These are phyloP conservation scores for Hirschfeldia incana DNA, from an alignment of 345 rosid species.

Conservation along the genomic window DNA sequence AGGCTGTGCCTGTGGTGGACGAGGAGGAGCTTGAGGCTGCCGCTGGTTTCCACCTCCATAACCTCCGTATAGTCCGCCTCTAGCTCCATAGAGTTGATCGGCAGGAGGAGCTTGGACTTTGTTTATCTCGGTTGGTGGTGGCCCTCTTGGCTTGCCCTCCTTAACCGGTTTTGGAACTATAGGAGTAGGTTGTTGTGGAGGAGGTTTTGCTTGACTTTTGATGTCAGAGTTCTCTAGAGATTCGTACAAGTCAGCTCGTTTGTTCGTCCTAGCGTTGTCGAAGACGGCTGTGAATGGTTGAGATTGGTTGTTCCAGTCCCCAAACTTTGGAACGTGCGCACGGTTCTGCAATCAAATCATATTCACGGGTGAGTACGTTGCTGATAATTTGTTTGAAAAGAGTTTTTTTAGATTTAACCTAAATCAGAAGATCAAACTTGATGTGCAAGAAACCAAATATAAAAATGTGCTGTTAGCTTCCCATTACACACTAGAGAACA, in stretches of 20 bases:
- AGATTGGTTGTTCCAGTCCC: conserved; percentile 40
- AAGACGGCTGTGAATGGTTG: conserved; percentile 42
- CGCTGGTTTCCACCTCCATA: conserved; percentile 20
- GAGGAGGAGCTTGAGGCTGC: conserved; percentile 25
- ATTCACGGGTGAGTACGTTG: not conserved
- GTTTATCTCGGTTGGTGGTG: conserved; percentile 47
- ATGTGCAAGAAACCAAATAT: not conserved
- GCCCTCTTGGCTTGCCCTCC: not conserved
- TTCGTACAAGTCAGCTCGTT: conserved; percentile 32
- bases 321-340: conserved; percentile 42
- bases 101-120: conserved; percentile 55
- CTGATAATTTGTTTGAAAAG: not conserved
- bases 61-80: conserved; percentile 25
- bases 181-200: conserved; percentile 34
- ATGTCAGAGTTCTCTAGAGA: conserved; percentile 22
- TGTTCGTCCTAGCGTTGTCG: conserved; percentile 39
- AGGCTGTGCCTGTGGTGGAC: conserved; percentile 14
- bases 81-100: conserved; percentile 34
- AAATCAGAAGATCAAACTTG: not conserved
- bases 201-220: conserved; percentile 5
- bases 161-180: conserved; percentile 15
- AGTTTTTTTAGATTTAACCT: not conserved
- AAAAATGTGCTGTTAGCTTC: not conserved
- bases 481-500: not conserved
- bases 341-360: conserved; percentile 30